Percentiles rank a stretch among this genome's conserved stretches.
Evolutionary conservation across 176 grass and related monocot genomes (phyloP).

Genomic region (Zizania latifolia): DNA sequence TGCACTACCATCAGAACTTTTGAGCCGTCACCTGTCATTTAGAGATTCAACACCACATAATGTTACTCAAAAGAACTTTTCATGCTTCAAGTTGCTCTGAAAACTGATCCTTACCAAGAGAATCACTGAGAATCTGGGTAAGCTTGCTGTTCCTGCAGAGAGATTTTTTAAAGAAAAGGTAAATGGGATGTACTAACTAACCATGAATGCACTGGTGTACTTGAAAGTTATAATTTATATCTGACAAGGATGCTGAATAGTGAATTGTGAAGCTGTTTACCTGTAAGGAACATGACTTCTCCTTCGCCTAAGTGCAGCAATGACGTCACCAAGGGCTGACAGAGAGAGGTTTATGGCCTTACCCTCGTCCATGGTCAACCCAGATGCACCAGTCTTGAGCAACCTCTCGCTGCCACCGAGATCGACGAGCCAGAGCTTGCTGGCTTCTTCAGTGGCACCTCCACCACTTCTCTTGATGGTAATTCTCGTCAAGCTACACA

Average conservation of each 20-base stretch:
- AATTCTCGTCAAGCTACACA: conserved; percentile 96
- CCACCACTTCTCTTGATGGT: conserved; percentile 50
- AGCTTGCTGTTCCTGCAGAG: conserved; percentile 88
- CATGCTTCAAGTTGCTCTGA: background rate
- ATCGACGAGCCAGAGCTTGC: conserved; percentile 89
- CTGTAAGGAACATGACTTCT: conserved; percentile 89
- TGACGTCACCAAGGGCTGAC: conserved; percentile 89
- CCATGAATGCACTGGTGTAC: background rate
- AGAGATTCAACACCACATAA: background rate
- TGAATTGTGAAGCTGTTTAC: conserved; percentile 29
- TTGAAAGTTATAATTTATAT: background rate
- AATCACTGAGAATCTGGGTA: conserved; percentile 89
- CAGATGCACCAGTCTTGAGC: conserved; percentile 84
- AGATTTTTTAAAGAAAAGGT: conserved; percentile 12
- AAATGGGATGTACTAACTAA: background rate
- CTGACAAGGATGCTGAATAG: background rate
- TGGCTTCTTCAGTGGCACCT: conserved; percentile 34
- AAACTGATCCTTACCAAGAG: conserved; percentile 49
- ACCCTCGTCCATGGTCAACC: conserved; percentile 87
- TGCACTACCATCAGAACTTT: conserved; percentile 96
- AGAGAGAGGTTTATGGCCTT: conserved; percentile 95
- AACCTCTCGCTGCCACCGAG: conserved; percentile 88
- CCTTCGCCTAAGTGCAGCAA: conserved; percentile 72
- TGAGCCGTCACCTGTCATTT: conserved; percentile 54
- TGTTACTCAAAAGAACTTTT: background rate